Percentiles rank a stretch among this genome's conserved stretches.
These are phyloP conservation scores for Marasmius tenuissimus DNA, from an alignment of 1,284 basidiomycete species.

Conservation along the genomic window DNA sequence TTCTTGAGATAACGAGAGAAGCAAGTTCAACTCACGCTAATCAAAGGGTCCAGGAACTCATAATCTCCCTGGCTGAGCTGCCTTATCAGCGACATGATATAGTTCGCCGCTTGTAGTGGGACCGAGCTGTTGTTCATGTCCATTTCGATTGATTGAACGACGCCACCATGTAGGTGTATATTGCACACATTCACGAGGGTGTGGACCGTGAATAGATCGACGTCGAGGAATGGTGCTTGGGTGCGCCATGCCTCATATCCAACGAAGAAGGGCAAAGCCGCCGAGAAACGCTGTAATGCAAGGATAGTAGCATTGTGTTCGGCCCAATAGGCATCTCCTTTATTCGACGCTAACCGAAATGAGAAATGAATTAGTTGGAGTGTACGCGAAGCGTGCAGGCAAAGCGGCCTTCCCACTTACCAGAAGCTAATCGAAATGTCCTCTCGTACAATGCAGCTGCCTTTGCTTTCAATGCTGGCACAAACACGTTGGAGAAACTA, in stretches of 20 bases:
- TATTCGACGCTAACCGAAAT: conserved; percentile 20
- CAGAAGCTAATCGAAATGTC: conserved; percentile 43
- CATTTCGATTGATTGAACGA: conserved; percentile 28
- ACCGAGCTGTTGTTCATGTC: conserved; percentile 19
- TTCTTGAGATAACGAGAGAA: conserved; percentile 11
- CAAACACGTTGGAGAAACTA: conserved; percentile 21
- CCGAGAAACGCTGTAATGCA: conserved; percentile 42
- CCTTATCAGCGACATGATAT: conserved; percentile 43
- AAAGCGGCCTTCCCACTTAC: conserved; percentile 27
- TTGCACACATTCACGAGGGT: conserved; percentile 49
- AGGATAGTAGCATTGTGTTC: conserved; percentile 41
- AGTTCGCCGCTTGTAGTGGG: conserved; percentile 41
- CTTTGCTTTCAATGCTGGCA: conserved; percentile 43
- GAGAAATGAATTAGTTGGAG: conserved; percentile 7
- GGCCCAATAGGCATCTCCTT: conserved; percentile 30
- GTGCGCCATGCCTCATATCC: conserved; percentile 31
- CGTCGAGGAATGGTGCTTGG: conserved; percentile 34
- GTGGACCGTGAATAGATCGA: conserved; percentile 49
- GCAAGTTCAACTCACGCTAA: conserved; percentile 38
- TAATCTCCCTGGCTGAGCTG: conserved; percentile 50
- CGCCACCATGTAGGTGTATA: conserved; percentile 46
- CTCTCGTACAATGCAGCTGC: conserved; percentile 51
- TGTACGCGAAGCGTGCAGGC: conserved; percentile 2
- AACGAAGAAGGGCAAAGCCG: conserved; percentile 39
- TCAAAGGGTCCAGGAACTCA: conserved; percentile 49